Conservation (phyloP, 495 filamentous ascomycete species). For the Penicillium malachiteum region DNA sequence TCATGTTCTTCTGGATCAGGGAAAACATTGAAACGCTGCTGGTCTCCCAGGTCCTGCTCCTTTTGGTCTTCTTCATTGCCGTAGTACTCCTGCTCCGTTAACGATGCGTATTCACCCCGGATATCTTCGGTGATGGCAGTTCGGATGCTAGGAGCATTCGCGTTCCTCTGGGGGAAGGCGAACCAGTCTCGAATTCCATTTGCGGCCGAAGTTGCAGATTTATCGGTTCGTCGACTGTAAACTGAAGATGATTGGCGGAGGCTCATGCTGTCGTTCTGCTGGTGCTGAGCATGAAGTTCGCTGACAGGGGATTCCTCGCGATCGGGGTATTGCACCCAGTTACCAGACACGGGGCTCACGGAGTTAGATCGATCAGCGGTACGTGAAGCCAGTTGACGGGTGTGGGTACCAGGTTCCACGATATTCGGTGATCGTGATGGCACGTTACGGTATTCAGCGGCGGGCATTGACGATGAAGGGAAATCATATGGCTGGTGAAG, state of each 20-base stretch:
- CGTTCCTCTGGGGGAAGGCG: conserved; percentile 31
- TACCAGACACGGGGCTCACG: conserved; percentile 49
- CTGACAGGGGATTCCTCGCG: conserved; percentile 46
- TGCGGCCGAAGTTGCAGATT: conserved; percentile 33
- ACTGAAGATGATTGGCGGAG: conserved; percentile 45
- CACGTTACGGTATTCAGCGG: conserved; percentile 29
- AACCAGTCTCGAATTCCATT: conserved; percentile 42
- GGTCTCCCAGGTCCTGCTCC: conserved; percentile 40
- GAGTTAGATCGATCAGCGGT: conserved; percentile 32
- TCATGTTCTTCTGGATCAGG: conserved; percentile 49
- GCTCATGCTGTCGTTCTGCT: conserved; percentile 9
- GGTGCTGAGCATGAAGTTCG: conserved; percentile 30
- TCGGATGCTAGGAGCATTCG: conserved; percentile 30
- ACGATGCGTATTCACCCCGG: conserved; percentile 42
- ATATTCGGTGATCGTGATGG: conserved; percentile 18
- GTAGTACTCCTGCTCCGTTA: conserved; percentile 41
- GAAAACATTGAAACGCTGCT: conserved; percentile 37
- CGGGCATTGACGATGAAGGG: conserved; percentile 19
- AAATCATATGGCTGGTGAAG: conserved; percentile 28
- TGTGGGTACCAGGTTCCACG: conserved; percentile 15
- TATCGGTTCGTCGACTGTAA: conserved; percentile 42
- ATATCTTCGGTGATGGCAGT: conserved; percentile 36
- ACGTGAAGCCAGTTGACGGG: conserved; percentile 23
- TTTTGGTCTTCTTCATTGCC: conserved; percentile 34
- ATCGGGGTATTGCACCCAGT: conserved; percentile 62